Conservation (phyloP, 176 grass and related monocot genomes). For the Eleusine indica region DNA sequence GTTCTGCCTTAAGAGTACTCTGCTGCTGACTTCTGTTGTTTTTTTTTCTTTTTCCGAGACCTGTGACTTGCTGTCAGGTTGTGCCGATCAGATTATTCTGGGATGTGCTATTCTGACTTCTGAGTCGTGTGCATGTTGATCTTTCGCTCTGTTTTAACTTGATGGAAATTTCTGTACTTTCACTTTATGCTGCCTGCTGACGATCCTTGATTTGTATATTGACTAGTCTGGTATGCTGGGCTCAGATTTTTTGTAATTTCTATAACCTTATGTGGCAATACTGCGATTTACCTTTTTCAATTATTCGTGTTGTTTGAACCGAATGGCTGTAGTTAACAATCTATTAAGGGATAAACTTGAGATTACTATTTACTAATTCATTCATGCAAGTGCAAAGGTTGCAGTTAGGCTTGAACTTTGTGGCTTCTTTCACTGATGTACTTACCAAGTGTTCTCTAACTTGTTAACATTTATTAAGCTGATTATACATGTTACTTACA, state of each 20-base stretch:
- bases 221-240: not conserved
- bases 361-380: constrained; percentile 1
- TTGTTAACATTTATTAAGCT: not conserved
- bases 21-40: not conserved
- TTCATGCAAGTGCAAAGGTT: not conserved
- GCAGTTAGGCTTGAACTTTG: not conserved
- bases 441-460: not conserved
- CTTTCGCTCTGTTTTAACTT: not conserved
- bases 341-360: not conserved
- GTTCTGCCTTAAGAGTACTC: not conserved
- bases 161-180: constrained; percentile 10
- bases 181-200: not conserved
- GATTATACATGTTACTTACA: constrained; percentile 29
- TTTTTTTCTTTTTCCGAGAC: not conserved
- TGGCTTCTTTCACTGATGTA: constrained; percentile 19
- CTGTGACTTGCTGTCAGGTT: constrained; percentile 13
- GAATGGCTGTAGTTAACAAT: not conserved
- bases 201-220: not conserved
- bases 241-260: not conserved
- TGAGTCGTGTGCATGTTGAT: not conserved
- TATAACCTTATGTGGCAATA: not conserved
- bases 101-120: not conserved
- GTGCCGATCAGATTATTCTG: constrained; percentile 7
- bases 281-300: not conserved
- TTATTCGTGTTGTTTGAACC: not conserved